These are phyloP conservation scores for Astraeus odoratus DNA, from an alignment of 768 basidiomycete genomes.

Conservation along the genomic window DNA sequence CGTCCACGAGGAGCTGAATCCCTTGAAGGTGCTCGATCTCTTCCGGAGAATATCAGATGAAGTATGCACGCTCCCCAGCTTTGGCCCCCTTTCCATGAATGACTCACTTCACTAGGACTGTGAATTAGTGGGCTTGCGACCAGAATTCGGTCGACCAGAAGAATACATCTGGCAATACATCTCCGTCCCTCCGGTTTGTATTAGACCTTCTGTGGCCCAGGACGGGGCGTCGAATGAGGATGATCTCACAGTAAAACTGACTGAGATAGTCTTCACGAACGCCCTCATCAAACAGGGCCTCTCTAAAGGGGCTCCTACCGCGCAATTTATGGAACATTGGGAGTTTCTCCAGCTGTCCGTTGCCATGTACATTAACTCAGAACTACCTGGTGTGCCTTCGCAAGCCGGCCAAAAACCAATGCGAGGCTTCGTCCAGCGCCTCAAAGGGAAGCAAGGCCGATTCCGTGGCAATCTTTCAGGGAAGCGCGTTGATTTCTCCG, in stretches of 20 bases:
- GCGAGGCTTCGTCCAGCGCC: slow-evolving; percentile 92
- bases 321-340: slow-evolving; percentile 98
- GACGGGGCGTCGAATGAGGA: slow-evolving; percentile 99
- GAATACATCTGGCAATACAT: slow-evolving; percentile 99
- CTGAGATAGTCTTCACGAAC: slow-evolving; percentile 94
- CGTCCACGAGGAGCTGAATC: slow-evolving; percentile 88
- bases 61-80: slow-evolving; percentile 33
- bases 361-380: slow-evolving; percentile 98
- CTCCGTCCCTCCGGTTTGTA: slow-evolving; percentile 95
- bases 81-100: not conserved
- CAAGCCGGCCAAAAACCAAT: slow-evolving; percentile 90
- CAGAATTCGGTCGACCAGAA: slow-evolving; percentile 86
- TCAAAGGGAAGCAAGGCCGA: slow-evolving; percentile 98
- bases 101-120: slow-evolving; percentile 60
- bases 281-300: slow-evolving; percentile 88
- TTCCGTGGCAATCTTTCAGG: slow-evolving; percentile 98
- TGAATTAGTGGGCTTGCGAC: slow-evolving; percentile 87
- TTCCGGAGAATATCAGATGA: slow-evolving; percentile 91
- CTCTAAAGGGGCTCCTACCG: slow-evolving; percentile 78
- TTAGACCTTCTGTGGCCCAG: slow-evolving; percentile 94
- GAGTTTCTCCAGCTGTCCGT: slow-evolving; percentile 92
- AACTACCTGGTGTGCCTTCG: slow-evolving; percentile 86
- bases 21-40: slow-evolving; percentile 86
- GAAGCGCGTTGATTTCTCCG: slow-evolving; percentile 98
- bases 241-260: slow-evolving; percentile 93